phyloP scores from a whole-genome alignment of 1,284 basidiomycete species.

The Tilletia caries region DNA sequence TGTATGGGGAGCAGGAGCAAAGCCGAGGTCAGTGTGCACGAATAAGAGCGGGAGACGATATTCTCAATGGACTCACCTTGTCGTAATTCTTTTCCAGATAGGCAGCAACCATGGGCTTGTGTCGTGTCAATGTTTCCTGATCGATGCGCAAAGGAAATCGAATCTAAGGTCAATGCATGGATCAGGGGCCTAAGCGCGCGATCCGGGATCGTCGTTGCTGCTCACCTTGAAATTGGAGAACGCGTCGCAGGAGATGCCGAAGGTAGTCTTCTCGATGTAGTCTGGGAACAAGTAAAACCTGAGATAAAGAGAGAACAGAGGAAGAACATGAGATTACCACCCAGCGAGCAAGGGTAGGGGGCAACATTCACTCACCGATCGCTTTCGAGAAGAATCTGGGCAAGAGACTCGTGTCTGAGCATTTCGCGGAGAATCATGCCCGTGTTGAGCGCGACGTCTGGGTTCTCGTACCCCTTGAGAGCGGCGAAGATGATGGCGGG shows the following conservation, averaged over 20 bases:
- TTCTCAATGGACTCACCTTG: constrained; percentile 72
- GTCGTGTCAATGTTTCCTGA: constrained; percentile 69
- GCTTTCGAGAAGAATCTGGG: constrained; percentile 84
- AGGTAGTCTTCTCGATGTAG: constrained; percentile 95
- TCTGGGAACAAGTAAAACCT: constrained; percentile 93
- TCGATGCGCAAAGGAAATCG: background rate
- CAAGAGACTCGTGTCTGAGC: constrained; percentile 85
- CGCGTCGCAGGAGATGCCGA: constrained; percentile 96
- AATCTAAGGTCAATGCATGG: background rate
- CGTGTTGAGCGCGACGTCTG: constrained; percentile 92
- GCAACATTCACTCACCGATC: constrained; percentile 59
- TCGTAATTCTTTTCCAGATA: constrained; percentile 97
- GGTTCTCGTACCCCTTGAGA: constrained; percentile 75
- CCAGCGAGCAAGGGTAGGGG: background rate
- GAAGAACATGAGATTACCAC: background rate
- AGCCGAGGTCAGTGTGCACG: too few relatives aligned
- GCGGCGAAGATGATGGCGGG: constrained; percentile 85
- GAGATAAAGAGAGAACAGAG: background rate
- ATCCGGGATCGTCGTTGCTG: background rate
- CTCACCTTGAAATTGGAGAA: constrained; percentile 80
- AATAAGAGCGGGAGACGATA: too few relatives aligned
- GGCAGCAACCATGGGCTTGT: constrained; percentile 93
- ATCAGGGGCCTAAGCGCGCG: background rate
- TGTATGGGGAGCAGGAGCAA: background rate
- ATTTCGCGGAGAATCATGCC: constrained; percentile 98